phyloP scores from a whole-genome alignment of 345 rosid genomes.

The Hirschfeldia incana region DNA sequence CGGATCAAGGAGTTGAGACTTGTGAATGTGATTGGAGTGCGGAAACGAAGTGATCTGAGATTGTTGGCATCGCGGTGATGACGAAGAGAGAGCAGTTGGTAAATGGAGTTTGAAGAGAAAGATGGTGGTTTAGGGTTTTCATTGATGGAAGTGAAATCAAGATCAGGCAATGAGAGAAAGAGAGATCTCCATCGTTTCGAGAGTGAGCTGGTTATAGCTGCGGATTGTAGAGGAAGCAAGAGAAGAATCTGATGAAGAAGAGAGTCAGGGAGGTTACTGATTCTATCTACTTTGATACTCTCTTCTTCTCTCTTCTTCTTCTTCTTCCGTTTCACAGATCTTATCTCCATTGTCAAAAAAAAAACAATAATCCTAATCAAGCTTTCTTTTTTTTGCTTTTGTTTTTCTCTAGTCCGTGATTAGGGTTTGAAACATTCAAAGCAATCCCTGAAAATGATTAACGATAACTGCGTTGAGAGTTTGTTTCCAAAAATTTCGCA shows the following conservation, averaged over 20 bases:
- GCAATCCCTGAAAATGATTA: background rate
- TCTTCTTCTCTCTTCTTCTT: conserved; percentile 19
- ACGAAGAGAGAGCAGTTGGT: conserved; percentile 33
- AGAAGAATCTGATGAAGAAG: conserved; percentile 66
- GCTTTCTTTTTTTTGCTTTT: background rate
- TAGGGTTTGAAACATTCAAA: background rate
- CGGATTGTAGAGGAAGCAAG: conserved; percentile 59
- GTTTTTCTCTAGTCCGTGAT: background rate
- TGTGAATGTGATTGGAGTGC: conserved; percentile 58
- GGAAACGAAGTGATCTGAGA: conserved; percentile 63
- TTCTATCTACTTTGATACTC: conserved; percentile 43
- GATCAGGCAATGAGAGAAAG: conserved; percentile 84
- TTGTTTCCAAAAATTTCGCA: background rate
- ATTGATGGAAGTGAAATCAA: conserved; percentile 67
- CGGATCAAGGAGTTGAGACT: conserved; percentile 67
- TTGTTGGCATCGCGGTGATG: conserved; percentile 37
- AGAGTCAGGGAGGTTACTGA: conserved; percentile 68
- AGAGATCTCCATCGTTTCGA: conserved; percentile 72
- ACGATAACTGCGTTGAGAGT: background rate
- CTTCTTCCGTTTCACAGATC: conserved; percentile 43
- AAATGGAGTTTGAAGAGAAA: conserved; percentile 30
- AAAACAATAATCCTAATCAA: background rate
- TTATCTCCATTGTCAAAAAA: background rate
- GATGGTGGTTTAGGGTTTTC: conserved; percentile 8
- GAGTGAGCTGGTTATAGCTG: conserved; percentile 56